Percentiles rank a stretch among this genome's conserved stretches.
Evolutionary conservation across 176 grass and related monocot species (phyloP).

Genomic region (Triticum urartu): DNA sequence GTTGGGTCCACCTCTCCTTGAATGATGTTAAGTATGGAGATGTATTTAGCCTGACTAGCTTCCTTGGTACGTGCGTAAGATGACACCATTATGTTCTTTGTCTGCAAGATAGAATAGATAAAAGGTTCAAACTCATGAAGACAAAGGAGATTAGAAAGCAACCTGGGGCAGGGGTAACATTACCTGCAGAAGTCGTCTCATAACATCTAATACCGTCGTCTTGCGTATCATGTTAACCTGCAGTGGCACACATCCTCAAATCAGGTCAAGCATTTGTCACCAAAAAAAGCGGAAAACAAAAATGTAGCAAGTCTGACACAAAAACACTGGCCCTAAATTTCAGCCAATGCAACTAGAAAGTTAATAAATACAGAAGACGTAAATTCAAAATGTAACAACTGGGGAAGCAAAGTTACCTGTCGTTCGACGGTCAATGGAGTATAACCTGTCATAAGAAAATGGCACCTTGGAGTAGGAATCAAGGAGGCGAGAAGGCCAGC

Average conservation of each 20-base stretch:
- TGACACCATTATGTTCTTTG: slow-evolving; percentile 99
- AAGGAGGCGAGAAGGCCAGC: slow-evolving; percentile 93
- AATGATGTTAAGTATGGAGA: slow-evolving; percentile 98
- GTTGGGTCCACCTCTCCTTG: slow-evolving; percentile 99
- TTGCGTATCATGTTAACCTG: slow-evolving; percentile 99
- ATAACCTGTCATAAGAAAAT: slow-evolving; percentile 99
- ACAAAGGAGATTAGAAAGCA: neutral
- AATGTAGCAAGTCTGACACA: neutral
- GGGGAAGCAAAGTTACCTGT: slow-evolving; percentile 68
- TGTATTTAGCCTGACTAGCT: slow-evolving; percentile 99
- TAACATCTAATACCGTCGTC: slow-evolving; percentile 91
- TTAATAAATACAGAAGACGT: neutral
- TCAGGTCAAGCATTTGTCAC: slow-evolving; percentile 14
- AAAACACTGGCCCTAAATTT: slow-evolving; percentile 22
- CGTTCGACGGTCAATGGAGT: slow-evolving; percentile 95
- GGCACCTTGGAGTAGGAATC: slow-evolving; percentile 94
- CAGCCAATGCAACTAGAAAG: slow-evolving; percentile 12
- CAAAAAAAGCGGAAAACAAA: neutral
- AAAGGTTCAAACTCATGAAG: neutral
- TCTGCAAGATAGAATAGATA: slow-evolving; percentile 50
- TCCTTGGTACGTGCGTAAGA: slow-evolving; percentile 98
- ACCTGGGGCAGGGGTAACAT: neutral
- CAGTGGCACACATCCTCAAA: slow-evolving; percentile 16
- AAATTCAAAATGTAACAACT: slow-evolving; percentile 14
- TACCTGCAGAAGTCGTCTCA: slow-evolving; percentile 95